phyloP scores from a whole-genome alignment of 2,329 filamentous ascomycete genomes.

The Cladobotryum mycophilum region DNA sequence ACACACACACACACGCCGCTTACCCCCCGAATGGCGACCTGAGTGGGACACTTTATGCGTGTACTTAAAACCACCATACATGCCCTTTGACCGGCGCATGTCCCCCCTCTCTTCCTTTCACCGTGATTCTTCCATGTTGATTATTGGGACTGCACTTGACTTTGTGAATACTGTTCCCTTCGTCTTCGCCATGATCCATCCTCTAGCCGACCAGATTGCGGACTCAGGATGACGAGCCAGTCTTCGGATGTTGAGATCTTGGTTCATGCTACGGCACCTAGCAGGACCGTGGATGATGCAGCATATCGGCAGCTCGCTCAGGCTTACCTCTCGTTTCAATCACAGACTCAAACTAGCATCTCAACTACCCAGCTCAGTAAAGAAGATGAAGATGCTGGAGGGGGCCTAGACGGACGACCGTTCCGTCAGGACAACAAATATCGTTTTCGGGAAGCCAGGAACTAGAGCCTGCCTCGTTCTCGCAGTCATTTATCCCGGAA shows the following conservation, averaged over 20 bases:
- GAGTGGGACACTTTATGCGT: too few species aligned
- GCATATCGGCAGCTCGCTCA: constrained; percentile 43
- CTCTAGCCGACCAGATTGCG: not conserved
- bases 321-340: constrained; percentile 45
- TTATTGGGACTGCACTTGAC: too few species aligned
- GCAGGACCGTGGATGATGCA: constrained; percentile 41
- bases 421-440: not conserved
- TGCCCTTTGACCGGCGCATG: too few species aligned
- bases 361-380: not conserved
- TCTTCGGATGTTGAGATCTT: constrained; percentile 43
- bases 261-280: constrained; percentile 49
- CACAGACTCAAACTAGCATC: constrained; percentile 12
- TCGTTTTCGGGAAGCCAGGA: constrained; percentile 10
- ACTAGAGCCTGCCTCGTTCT: constrained; percentile 12
- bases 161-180: too few species aligned
- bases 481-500: constrained; percentile 22
- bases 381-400: not conserved
- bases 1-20: too few species aligned
- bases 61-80: too few species aligned
- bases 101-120: too few species aligned
- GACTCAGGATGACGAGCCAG: constrained; percentile 10
- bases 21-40: too few species aligned
- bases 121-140: too few species aligned
- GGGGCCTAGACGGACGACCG: not conserved
- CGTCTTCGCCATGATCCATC: constrained; percentile 1